These are phyloP conservation scores for Posidonia australis DNA, from an alignment of 106 monocot species.

Conservation along the genomic window DNA sequence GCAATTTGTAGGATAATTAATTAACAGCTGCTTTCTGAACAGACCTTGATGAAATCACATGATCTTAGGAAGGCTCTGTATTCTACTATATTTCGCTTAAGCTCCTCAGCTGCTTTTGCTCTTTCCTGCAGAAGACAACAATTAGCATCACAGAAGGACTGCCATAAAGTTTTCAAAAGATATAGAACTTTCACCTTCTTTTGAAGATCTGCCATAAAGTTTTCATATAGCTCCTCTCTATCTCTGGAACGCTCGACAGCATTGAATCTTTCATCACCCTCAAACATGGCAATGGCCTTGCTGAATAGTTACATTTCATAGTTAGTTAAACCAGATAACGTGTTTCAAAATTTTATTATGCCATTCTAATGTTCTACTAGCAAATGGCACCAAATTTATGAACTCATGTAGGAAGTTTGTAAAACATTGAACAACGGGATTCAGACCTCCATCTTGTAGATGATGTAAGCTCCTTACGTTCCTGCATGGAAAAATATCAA, in stretches of 20 bases:
- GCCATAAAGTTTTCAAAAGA: background rate
- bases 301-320: slow-evolving; percentile 25
- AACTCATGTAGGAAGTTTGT: background rate
- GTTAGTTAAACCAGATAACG: slow-evolving; percentile 4
- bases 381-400: background rate
- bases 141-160: background rate
- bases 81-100: slow-evolving; percentile 59
- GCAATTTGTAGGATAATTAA: background rate
- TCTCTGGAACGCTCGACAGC: slow-evolving; percentile 83
- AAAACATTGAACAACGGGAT: background rate
- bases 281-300: slow-evolving; percentile 83
- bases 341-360: too few relatives aligned
- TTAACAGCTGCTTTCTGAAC: background rate
- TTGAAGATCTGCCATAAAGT: slow-evolving; percentile 64
- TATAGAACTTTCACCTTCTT: slow-evolving; percentile 53
- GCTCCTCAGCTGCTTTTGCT: slow-evolving; percentile 72
- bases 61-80: slow-evolving; percentile 85
- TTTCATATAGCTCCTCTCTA: slow-evolving; percentile 89
- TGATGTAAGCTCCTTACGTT: slow-evolving; percentile 76
- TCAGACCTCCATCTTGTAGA: slow-evolving; percentile 69
- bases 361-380: too few relatives aligned
- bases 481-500: slow-evolving; percentile 29
- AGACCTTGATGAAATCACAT: slow-evolving; percentile 92
- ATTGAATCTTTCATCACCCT: slow-evolving; percentile 76
- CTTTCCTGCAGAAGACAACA: slow-evolving; percentile 43